These are phyloP conservation scores for Zygosaccharomyces bisporus DNA, from an alignment of 805 yeast species.

Conservation along the genomic window DNA sequence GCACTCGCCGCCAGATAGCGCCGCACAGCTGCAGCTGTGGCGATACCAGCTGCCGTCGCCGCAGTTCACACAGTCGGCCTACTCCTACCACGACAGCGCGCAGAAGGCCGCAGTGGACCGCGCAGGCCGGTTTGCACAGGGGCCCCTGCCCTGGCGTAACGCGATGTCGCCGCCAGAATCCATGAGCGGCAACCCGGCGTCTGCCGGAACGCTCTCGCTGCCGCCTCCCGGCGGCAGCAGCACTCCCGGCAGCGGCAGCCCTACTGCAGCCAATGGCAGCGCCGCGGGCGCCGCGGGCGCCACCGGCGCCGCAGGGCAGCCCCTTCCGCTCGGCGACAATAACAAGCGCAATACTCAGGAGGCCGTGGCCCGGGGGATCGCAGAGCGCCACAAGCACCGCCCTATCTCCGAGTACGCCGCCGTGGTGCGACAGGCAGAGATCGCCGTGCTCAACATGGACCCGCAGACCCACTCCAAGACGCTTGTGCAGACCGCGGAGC, in stretches of 20 bases:
- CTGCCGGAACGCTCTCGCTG: conserved; percentile 1
- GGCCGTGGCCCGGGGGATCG: conserved; percentile 31
- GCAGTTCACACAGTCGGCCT: conserved; percentile 6
- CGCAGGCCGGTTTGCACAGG: conserved; percentile 8
- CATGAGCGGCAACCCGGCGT: conserved; percentile 5
- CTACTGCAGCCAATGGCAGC: not conserved
- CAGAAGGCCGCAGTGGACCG: conserved; percentile 14
- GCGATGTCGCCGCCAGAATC: conserved; percentile 10
- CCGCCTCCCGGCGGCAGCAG: not conserved
- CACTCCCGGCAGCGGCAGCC: not conserved
- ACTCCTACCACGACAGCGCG: conserved; percentile 13
- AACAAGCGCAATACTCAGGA: conserved; percentile 27
- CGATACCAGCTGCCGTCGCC: conserved; percentile 13
- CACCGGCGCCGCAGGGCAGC: conserved; percentile 1
- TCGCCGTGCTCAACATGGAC: conserved; percentile 31
- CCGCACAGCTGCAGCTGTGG: conserved; percentile 5
- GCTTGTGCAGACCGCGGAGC: conserved; percentile 33
- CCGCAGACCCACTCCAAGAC: conserved; percentile 31
- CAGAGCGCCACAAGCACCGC: conserved; percentile 30
- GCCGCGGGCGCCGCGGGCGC: not conserved
- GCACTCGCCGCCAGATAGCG: conserved; percentile 6
- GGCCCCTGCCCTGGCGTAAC: conserved; percentile 5
- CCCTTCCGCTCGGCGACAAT: not conserved
- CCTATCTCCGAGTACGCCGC: conserved; percentile 45
- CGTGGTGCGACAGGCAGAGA: conserved; percentile 44